Evolutionary conservation across 73 alveolate species (phyloP).

Genomic region (Halteria grandinella): DNA sequence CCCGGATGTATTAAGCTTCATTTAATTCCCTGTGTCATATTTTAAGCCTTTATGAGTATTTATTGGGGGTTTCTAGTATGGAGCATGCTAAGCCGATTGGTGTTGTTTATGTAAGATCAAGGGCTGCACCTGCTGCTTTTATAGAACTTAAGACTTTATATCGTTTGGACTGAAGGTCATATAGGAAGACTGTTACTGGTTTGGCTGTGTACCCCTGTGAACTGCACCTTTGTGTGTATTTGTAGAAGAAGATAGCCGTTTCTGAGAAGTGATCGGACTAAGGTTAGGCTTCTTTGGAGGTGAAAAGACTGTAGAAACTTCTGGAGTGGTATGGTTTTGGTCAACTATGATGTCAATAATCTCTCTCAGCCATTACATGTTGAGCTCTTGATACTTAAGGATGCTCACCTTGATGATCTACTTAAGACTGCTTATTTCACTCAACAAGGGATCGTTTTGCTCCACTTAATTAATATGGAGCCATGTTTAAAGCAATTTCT

Average conservation of each 20-base stretch:
- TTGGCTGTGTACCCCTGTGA: neutral
- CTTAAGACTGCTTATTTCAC: too few species aligned
- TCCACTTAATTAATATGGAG: slow-evolving; percentile 4
- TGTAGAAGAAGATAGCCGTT: neutral
- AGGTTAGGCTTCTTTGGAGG: slow-evolving; percentile 41
- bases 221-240: neutral
- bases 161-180: too few species aligned
- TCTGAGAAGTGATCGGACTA: neutral
- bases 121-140: too few species aligned
- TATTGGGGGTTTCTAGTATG: too few species aligned
- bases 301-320: slow-evolving; percentile 28
- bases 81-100: too few species aligned
- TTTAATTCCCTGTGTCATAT: neutral
- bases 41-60: too few species aligned
- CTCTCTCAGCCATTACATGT: too few species aligned
- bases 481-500: neutral
- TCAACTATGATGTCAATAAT: slow-evolving; percentile 20
- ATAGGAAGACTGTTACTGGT: too few species aligned
- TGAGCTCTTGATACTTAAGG: too few species aligned
- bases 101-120: too few species aligned
- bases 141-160: too few species aligned
- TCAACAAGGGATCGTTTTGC: neutral
- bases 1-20: neutral
- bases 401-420: too few species aligned
- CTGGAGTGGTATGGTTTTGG: neutral